Percentiles rank a stretch among this genome's conserved stretches.
These are phyloP conservation scores for Fonsecaea pedrosoi DNA, from an alignment of 2,329 filamentous ascomycete genomes.

Conservation along the genomic window DNA sequence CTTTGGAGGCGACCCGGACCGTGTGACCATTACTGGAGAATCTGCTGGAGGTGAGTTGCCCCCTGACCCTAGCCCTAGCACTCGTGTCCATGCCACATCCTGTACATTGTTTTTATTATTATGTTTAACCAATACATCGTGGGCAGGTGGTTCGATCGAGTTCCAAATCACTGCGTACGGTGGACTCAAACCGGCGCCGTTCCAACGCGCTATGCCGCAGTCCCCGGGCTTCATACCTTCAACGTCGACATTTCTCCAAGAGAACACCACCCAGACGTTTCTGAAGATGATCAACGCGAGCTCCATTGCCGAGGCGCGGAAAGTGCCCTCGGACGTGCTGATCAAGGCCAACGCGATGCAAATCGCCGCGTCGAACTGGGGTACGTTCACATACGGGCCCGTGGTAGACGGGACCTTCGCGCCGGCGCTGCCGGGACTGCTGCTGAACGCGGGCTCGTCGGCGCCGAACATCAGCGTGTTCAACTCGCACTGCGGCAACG, in stretches of 20 bases:
- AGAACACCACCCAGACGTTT: conserved; percentile 50
- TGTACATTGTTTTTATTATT: no score
- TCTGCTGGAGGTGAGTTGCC: conserved; percentile 53
- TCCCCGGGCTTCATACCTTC: conserved; percentile 51
- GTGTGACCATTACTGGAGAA: conserved; percentile 60
- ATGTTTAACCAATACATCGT: no score
- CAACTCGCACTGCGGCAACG: conserved; percentile 53
- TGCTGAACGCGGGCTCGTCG: conserved; percentile 53
- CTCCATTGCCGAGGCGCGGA: conserved; percentile 54
- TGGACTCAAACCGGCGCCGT: conserved; percentile 44
- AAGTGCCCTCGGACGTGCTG: conserved; percentile 49
- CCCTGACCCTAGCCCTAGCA: not conserved
- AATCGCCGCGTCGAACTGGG: conserved; percentile 47
- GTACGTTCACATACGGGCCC: conserved; percentile 55
- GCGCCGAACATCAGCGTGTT: conserved; percentile 55
- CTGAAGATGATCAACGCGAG: conserved; percentile 52
- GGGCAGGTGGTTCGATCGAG: conserved; percentile 56
- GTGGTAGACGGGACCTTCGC: conserved; percentile 58
- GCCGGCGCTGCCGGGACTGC: conserved; percentile 54
- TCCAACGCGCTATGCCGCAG: conserved; percentile 53
- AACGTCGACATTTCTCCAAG: conserved; percentile 46
- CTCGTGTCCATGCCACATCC: no score
- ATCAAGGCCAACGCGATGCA: conserved; percentile 55
- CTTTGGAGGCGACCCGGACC: conserved; percentile 61
- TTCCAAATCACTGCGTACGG: conserved; percentile 63